phyloP scores from a whole-genome alignment of 768 basidiomycete genomes.

The Pleurotus eryngii region DNA sequence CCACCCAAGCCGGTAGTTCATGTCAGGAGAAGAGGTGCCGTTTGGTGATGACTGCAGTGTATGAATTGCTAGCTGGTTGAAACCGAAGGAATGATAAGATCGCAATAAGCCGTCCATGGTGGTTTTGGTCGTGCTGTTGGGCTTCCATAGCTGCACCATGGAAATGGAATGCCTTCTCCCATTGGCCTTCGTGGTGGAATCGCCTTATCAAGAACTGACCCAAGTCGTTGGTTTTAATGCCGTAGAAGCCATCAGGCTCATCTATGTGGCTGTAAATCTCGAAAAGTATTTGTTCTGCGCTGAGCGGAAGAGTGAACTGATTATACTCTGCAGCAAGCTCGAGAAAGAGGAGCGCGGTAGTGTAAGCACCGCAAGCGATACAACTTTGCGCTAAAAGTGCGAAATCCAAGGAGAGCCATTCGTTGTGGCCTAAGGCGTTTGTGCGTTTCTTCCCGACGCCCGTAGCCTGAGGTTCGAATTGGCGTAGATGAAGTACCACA shows the following conservation, averaged over 20 bases:
- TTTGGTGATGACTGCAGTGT: constrained; percentile 47
- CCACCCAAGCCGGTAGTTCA: constrained; percentile 87
- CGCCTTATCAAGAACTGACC: constrained; percentile 77
- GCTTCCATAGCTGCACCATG: constrained; percentile 85
- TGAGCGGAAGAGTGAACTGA: constrained; percentile 21
- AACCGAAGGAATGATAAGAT: constrained; percentile 87
- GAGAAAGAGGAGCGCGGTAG: constrained; percentile 85
- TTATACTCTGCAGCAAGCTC: constrained; percentile 68
- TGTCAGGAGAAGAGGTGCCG: constrained; percentile 34
- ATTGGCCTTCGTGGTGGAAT: constrained; percentile 90
- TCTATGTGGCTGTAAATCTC: constrained; percentile 94
- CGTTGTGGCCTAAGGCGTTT: constrained; percentile 53
- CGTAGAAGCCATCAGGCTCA: constrained; percentile 98
- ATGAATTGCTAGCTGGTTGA: constrained; percentile 80
- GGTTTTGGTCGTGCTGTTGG: constrained; percentile 32
- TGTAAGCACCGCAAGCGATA: constrained; percentile 77
- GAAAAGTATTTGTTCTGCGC: constrained; percentile 75
- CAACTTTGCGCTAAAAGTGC: constrained; percentile 69
- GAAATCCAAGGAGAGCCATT: constrained; percentile 82
- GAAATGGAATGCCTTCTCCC: constrained; percentile 87
- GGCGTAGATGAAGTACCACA: constrained; percentile 76
- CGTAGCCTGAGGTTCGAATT: constrained; percentile 44
- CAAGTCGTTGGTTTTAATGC: constrained; percentile 78
- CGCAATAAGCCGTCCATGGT: constrained; percentile 67
- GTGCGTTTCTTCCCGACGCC: too few species aligned